Evolutionary conservation across 1,284 basidiomycete species (phyloP).

Genomic region (Ceratobasidium theobromae): DNA sequence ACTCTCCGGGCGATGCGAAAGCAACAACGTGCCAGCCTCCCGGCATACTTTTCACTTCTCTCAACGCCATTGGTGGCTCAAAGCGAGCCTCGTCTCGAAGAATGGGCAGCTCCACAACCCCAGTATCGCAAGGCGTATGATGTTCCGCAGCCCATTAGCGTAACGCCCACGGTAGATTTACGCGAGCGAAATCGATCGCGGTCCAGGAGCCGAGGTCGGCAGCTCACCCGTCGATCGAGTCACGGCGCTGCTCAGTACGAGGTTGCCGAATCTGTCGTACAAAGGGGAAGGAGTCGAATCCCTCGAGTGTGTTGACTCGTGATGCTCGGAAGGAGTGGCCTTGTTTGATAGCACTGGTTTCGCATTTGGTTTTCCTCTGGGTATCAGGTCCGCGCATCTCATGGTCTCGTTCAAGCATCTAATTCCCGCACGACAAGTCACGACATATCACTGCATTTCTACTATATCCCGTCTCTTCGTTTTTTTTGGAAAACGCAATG

Average conservation of each 20-base stretch:
- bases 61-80: constrained; percentile 20
- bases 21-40: constrained; percentile 70
- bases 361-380: constrained; percentile 30
- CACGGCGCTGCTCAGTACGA: constrained; percentile 15
- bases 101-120: constrained; percentile 17
- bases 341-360: constrained; percentile 29
- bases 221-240: constrained; percentile 27
- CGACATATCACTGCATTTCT: constrained; percentile 30
- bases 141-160: constrained; percentile 4
- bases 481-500: constrained; percentile 23
- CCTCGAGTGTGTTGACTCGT: constrained; percentile 20
- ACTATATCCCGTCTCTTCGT: constrained; percentile 16
- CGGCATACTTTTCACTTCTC: constrained; percentile 72
- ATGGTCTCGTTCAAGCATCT: constrained; percentile 26
- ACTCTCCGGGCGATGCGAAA: constrained; percentile 46
- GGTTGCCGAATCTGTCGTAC: constrained; percentile 5
- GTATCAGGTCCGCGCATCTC: constrained; percentile 19
- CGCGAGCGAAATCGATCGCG: constrained; percentile 5
- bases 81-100: constrained; percentile 11
- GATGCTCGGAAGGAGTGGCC: constrained; percentile 9
- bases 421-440: constrained; percentile 20
- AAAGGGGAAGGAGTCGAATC: constrained; percentile 26
- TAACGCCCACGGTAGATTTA: constrained; percentile 19
- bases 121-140: constrained; percentile 10
- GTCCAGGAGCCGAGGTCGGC: constrained; percentile 14